Conservation (phyloP, 306 rosid species). For the Acacia crassicarpa region DNA sequence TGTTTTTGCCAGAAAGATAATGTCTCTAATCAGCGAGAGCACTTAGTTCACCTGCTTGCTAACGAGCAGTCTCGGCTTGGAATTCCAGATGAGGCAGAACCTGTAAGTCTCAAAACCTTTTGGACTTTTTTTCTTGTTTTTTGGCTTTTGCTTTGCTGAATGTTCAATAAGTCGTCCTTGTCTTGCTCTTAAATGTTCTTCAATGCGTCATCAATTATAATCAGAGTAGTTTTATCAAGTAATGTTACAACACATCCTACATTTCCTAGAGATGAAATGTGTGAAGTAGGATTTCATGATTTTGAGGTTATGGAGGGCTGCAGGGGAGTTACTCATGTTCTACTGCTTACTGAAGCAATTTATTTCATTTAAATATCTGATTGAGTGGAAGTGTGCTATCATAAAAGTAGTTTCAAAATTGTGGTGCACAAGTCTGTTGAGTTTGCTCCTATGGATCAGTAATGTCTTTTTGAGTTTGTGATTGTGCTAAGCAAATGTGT, state of each 20-base stretch:
- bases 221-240: conserved; percentile 2
- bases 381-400: neutral
- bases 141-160: neutral
- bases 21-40: conserved; percentile 88
- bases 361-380: neutral
- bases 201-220: neutral
- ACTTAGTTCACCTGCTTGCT: conserved; percentile 83
- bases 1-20: conserved; percentile 76
- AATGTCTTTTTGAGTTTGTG: neutral
- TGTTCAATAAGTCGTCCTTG: neutral
- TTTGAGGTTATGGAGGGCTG: neutral
- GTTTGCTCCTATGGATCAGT: neutral
- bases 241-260: neutral
- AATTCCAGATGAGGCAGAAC: conserved; percentile 67
- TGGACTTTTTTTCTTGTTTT: neutral
- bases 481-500: neutral
- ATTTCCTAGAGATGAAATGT: conserved; percentile 2
- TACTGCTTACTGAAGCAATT: neutral
- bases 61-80: conserved; percentile 86
- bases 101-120: conserved; percentile 53
- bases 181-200: neutral
- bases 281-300: neutral
- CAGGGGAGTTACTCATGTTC: neutral
- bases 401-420: neutral
- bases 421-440: neutral